A percentile compares a stretch with the other conserved stretches of the same genome.
Evolutionary conservation across 768 basidiomycete species (phyloP).

Genomic region (Tulasnella sp.): DNA sequence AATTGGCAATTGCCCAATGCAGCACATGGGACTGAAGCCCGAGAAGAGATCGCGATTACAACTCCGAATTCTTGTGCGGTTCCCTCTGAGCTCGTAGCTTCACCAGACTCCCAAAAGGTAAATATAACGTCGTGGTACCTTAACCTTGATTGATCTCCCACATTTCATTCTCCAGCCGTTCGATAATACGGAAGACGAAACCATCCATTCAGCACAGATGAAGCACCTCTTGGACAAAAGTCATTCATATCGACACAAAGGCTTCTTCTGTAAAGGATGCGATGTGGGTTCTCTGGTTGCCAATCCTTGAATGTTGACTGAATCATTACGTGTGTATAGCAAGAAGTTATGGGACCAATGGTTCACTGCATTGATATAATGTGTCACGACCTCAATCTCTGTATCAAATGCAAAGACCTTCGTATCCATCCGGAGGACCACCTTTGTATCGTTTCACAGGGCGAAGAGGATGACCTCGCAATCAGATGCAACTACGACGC

Average conservation of each 20-base stretch:
- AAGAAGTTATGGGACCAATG: not conserved
- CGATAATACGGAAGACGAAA: too few species aligned
- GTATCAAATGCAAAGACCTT: not conserved
- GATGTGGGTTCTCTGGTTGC: not conserved
- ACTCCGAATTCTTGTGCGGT: too few species aligned
- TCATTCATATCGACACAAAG: not conserved
- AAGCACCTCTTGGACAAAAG: too few species aligned
- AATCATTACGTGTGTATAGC: not conserved
- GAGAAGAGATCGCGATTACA: too few species aligned
- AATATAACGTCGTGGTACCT: too few species aligned
- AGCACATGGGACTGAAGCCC: too few species aligned
- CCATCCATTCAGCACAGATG: too few species aligned
- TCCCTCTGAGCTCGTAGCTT: too few species aligned
- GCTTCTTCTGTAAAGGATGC: not conserved
- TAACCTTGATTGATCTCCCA: too few species aligned
- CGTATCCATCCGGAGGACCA: not conserved
- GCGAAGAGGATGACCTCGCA: not conserved
- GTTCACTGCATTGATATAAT: not conserved
- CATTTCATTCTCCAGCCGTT: too few species aligned
- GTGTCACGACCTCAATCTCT: not conserved
- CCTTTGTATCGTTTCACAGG: not conserved
- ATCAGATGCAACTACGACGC: not conserved
- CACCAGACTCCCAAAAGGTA: too few species aligned
- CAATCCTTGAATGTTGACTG: not conserved
- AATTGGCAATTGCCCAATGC: too few species aligned